A percentile compares a stretch with the other conserved stretches of the same genome.
phyloP scores from a whole-genome alignment of 768 basidiomycete genomes.

The Termitomyces sp. region DNA sequence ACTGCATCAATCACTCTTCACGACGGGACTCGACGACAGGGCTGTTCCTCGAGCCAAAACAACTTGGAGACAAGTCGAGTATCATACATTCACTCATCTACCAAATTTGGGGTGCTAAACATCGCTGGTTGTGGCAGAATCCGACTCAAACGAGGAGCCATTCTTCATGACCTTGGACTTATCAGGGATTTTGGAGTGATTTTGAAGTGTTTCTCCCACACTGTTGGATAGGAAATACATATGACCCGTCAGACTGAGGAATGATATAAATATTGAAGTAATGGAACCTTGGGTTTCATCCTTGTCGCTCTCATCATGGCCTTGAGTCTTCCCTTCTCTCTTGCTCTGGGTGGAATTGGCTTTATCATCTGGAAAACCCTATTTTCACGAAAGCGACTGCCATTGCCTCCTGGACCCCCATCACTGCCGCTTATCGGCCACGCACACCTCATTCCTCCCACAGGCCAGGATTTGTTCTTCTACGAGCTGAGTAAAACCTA shows the following conservation, averaged over 20 bases:
- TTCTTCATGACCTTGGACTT: too few relatives aligned
- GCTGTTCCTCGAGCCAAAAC: too few relatives aligned
- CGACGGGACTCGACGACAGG: too few relatives aligned
- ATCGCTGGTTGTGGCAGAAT: too few relatives aligned
- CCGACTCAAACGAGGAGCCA: too few relatives aligned
- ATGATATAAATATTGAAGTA: background rate
- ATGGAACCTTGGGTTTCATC: too few relatives aligned
- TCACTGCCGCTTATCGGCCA: slow-evolving; percentile 36
- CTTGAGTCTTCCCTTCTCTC: background rate
- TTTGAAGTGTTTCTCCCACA: background rate
- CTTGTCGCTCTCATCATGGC: background rate
- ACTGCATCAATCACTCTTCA: too few relatives aligned
- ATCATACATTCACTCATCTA: too few relatives aligned
- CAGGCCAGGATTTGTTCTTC: slow-evolving; percentile 9
- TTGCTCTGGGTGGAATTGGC: background rate
- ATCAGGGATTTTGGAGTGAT: too few relatives aligned
- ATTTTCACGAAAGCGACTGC: background rate
- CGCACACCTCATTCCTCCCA: slow-evolving; percentile 29
- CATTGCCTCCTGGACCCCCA: slow-evolving; percentile 7
- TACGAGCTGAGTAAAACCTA: slow-evolving; percentile 16
- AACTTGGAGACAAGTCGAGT: too few relatives aligned
- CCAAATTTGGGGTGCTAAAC: too few relatives aligned
- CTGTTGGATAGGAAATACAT: background rate
- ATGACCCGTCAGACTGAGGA: too few relatives aligned
- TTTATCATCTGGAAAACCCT: background rate